Evolutionary conservation across 2,329 filamentous ascomycete species (phyloP).

Genomic region (Huntiella moniliformis): DNA sequence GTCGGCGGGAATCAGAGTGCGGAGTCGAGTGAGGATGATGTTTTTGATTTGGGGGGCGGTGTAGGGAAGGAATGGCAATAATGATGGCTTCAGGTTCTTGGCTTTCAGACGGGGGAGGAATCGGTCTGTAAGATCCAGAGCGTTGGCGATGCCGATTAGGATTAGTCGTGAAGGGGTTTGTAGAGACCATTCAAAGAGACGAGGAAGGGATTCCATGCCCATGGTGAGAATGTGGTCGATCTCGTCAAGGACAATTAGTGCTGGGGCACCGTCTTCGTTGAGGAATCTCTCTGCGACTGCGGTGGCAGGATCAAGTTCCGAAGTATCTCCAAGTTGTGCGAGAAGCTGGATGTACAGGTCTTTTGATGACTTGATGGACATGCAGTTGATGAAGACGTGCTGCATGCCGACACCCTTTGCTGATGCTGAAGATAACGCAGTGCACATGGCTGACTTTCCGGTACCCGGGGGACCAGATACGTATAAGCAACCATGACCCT

Average conservation of each 20-base stretch:
- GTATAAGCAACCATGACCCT: slow-evolving; percentile 66
- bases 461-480: slow-evolving; percentile 91
- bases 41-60: slow-evolving; percentile 69
- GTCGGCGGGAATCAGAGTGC: slow-evolving; percentile 45
- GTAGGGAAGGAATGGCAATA: slow-evolving; percentile 87
- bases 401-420: slow-evolving; percentile 35
- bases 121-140: slow-evolving; percentile 83
- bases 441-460: slow-evolving; percentile 87
- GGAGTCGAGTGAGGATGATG: slow-evolving; percentile 70
- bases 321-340: slow-evolving; percentile 43
- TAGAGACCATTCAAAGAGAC: slow-evolving; percentile 91
- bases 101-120: slow-evolving; percentile 87
- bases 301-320: slow-evolving; percentile 16
- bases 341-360: slow-evolving; percentile 70
- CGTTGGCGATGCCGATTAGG: slow-evolving; percentile 87
- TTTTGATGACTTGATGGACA: slow-evolving; percentile 77
- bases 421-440: slow-evolving; percentile 51
- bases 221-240: slow-evolving; percentile 84
- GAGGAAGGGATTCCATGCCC: slow-evolving; percentile 76
- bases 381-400: slow-evolving; percentile 80
- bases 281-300: slow-evolving; percentile 9
- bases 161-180: slow-evolving; percentile 61
- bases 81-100: slow-evolving; percentile 72
- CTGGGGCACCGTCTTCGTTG: slow-evolving; percentile 27
- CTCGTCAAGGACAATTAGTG: slow-evolving; percentile 80